A percentile compares a stretch with the other conserved stretches of the same genome.
Evolutionary conservation across 805 yeast species (phyloP).

Genomic region (Blastobotrys mokoenaii): DNA sequence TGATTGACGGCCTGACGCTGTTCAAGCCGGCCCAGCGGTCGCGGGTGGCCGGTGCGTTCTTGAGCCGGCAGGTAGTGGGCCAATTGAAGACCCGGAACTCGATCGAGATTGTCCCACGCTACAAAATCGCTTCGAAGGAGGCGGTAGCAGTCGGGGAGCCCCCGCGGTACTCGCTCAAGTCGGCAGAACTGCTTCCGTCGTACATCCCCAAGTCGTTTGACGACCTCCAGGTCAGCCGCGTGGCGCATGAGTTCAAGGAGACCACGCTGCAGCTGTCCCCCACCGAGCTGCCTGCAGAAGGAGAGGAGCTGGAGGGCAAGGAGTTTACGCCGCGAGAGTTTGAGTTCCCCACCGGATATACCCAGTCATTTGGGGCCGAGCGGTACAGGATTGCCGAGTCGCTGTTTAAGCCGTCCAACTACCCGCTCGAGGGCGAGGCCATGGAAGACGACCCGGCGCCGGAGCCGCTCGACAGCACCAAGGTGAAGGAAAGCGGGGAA

Average conservation of each 20-base stretch:
- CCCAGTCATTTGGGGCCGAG: slow-evolving; percentile 49
- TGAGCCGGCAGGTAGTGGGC: slow-evolving; percentile 43
- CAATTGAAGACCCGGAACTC: slow-evolving; percentile 33
- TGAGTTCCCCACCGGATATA: slow-evolving; percentile 56
- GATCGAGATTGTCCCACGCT: slow-evolving; percentile 38
- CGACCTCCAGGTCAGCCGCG: slow-evolving; percentile 43
- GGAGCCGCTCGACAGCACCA: neutral
- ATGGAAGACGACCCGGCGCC: slow-evolving; percentile 4
- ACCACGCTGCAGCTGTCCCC: slow-evolving; percentile 31
- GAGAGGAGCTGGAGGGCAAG: slow-evolving; percentile 21
- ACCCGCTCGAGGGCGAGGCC: slow-evolving; percentile 22
- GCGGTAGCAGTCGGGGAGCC: slow-evolving; percentile 26
- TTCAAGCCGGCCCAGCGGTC: slow-evolving; percentile 47
- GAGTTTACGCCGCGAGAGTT: slow-evolving; percentile 45
- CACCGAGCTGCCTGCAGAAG: slow-evolving; percentile 28
- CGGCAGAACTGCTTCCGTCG: slow-evolving; percentile 30
- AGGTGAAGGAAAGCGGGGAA: slow-evolving; percentile 1
- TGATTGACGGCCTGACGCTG: slow-evolving; percentile 30
- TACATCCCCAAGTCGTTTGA: slow-evolving; percentile 35
- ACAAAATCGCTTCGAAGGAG: slow-evolving; percentile 41
- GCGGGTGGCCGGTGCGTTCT: slow-evolving; percentile 61
- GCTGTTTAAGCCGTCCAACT: slow-evolving; percentile 53
- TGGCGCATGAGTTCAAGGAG: slow-evolving; percentile 42
- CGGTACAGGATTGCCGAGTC: slow-evolving; percentile 62
- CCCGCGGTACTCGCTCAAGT: slow-evolving; percentile 27